Conservation (phyloP, 192 early-diverging fungal species). For the Pilaira anomala region DNA sequence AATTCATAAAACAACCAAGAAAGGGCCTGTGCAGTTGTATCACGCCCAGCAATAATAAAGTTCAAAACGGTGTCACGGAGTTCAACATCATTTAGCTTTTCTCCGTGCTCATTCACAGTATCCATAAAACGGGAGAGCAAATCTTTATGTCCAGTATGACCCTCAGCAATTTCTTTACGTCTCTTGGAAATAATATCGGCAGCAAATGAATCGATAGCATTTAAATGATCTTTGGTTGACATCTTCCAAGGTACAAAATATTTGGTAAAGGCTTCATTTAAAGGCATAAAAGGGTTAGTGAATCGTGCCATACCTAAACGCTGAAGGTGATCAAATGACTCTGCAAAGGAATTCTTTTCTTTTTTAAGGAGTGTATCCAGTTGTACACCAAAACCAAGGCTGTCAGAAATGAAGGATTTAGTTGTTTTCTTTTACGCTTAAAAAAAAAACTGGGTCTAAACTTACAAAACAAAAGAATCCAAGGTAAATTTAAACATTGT, state of each 20-base stretch:
- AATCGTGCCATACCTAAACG: constrained; percentile 29
- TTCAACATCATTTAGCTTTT: constrained; percentile 23
- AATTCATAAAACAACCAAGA: constrained; percentile 50
- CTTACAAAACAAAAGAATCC: constrained; percentile 36
- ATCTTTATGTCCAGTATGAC: constrained; percentile 19
- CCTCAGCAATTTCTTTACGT: constrained; percentile 22
- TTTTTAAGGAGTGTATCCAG: constrained; percentile 39
- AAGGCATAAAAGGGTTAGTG: constrained; percentile 25
- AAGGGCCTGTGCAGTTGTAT: constrained; percentile 53
- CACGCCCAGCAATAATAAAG: constrained; percentile 42
- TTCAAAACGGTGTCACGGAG: constrained; percentile 39
- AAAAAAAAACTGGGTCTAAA: neutral
- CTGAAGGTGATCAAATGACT: constrained; percentile 52
- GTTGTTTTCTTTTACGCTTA: neutral
- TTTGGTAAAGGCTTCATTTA: neutral
- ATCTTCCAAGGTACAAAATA: constrained; percentile 18
- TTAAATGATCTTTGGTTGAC: constrained; percentile 24
- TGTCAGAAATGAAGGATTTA: no score
- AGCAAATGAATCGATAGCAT: constrained; percentile 29
- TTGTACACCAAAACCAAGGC: constrained; percentile 48
- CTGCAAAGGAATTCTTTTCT: constrained; percentile 45
- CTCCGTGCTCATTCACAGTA: constrained; percentile 27
- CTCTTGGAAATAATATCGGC: constrained; percentile 26
- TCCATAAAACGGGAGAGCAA: constrained; percentile 36
- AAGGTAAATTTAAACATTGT: constrained; percentile 47